phyloP scores from a whole-genome alignment of 2,329 filamentous ascomycete genomes.

The Rosellinia necatrix region DNA sequence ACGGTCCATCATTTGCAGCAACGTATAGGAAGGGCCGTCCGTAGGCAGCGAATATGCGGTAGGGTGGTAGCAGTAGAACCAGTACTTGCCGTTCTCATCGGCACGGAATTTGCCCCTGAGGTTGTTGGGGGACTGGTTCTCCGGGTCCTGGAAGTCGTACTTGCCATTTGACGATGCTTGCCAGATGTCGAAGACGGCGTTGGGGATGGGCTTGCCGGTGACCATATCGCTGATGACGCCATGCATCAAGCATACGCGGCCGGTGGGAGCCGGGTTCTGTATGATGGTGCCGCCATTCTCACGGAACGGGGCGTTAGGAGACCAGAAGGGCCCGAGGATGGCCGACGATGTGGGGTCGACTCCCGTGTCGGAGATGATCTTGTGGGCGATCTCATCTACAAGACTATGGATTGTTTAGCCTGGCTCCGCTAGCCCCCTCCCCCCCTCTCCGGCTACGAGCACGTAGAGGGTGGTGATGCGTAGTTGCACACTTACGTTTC shows the following conservation, averaged over 20 bases:
- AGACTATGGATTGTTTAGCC: slow-evolving; percentile 48
- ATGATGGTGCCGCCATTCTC: slow-evolving; percentile 69
- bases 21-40: slow-evolving; percentile 55
- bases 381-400: slow-evolving; percentile 70
- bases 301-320: slow-evolving; percentile 73
- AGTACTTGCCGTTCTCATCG: slow-evolving; percentile 71
- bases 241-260: slow-evolving; percentile 69
- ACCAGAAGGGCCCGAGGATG: slow-evolving; percentile 81
- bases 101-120: slow-evolving; percentile 76
- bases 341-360: slow-evolving; percentile 72
- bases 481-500: slow-evolving; percentile 70
- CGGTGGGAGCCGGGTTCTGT: slow-evolving; percentile 62
- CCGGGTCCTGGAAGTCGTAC: slow-evolving; percentile 77
- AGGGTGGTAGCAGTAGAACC: slow-evolving; percentile 76
- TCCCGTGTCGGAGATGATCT: slow-evolving; percentile 63
- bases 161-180: slow-evolving; percentile 76
- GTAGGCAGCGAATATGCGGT: slow-evolving; percentile 74
- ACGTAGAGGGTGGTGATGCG: too few relatives aligned
- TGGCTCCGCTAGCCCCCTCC: not conserved
- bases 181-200: slow-evolving; percentile 78
- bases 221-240: slow-evolving; percentile 59
- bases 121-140: slow-evolving; percentile 74
- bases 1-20: slow-evolving; percentile 52
- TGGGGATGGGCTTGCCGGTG: slow-evolving; percentile 61
- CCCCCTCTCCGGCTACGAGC: too few relatives aligned